Base-by-base conservation (phyloP, 805 yeast genomes). In the Lipomyces orientalis region DNA sequence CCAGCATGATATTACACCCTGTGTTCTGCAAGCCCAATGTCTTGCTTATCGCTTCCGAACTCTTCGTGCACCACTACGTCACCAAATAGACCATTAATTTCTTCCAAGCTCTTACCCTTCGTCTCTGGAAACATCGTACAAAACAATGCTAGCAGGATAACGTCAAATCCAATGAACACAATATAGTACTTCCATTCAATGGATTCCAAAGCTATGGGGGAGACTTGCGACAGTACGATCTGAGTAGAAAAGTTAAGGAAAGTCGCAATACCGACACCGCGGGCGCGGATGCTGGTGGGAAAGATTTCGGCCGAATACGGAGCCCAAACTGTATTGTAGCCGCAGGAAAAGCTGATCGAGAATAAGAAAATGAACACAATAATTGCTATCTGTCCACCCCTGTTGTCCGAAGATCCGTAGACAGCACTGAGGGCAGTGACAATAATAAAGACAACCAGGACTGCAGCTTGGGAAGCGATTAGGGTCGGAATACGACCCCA, bases 201-300 rank as follows among this genome's bases (percentile, higher is more conserved):
- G 60, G 62, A 14, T 37, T 64, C 56, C 64, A 64, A 35, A 25
- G 58, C 67, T 22, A 54, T 22, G 7, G 67, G 68, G 19, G 51
- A 55, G 19, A 51, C 67, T 25, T 56, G 16, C 55, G 60, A 56
- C 46, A 56, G 31, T 0, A 56, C 43, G 19, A 56, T 56, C 31
- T 56, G 60, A 3, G 25, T 35, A 14, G 8, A 73, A 6, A 77
- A 62, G 43, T 71, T 76, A 88, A 89, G 86, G 74, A 86, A 86
- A 56, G 84, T 77, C 33, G 86, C 85, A 2, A 88, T 85, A 68
- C 60, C 85, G 2, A 90, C 71, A 64, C 90, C 88, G 72, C 88
- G 84, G 64, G 91, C 89, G 81, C 92, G 86, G 74, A 87, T 85
- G 80, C 88, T 82, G 61, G 85, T 80, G 82, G 85, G 89, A 72